These are phyloP conservation scores for Gypsophila paniculata DNA, from an alignment of 179 eudicot genomes.

Conservation along the genomic window DNA sequence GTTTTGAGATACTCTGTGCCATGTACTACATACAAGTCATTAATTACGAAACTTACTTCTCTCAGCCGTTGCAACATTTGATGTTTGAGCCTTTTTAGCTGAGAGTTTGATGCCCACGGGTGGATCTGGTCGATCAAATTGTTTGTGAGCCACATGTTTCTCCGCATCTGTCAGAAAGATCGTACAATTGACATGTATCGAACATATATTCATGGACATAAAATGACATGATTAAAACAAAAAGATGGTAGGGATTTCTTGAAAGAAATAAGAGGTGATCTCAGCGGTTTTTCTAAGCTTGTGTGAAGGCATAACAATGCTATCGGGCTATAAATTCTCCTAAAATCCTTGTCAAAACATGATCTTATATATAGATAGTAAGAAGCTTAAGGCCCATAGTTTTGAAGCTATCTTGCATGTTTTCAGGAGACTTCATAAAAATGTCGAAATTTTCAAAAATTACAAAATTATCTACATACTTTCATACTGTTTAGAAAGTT, in stretches of 20 bases:
- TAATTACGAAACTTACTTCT: constrained; percentile 17
- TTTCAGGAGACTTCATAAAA: neutral
- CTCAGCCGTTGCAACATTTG: constrained; percentile 3
- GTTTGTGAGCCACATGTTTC: constrained; percentile 9
- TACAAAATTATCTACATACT: neutral
- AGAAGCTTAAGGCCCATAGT: neutral
- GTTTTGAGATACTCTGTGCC: neutral
- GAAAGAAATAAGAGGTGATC: neutral
- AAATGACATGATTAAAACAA: neutral
- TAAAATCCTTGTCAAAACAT: neutral
- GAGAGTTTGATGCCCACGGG: neutral
- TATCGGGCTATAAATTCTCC: neutral
- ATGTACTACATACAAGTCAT: neutral
- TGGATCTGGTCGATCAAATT: constrained; percentile 8
- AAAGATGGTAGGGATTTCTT: neutral
- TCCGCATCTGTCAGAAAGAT: constrained; percentile 19
- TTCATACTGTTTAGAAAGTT: too few species aligned
- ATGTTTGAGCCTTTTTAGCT: constrained; percentile 14
- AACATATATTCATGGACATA: neutral
- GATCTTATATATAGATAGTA: neutral
- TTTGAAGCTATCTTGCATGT: neutral
- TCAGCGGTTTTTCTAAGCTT: neutral
- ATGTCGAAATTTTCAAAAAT: neutral
- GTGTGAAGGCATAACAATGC: neutral
- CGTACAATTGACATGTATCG: neutral